Evolutionary conservation across 441 rosid genomes (phyloP).

Genomic region (Arabidopsis lyrata): DNA sequence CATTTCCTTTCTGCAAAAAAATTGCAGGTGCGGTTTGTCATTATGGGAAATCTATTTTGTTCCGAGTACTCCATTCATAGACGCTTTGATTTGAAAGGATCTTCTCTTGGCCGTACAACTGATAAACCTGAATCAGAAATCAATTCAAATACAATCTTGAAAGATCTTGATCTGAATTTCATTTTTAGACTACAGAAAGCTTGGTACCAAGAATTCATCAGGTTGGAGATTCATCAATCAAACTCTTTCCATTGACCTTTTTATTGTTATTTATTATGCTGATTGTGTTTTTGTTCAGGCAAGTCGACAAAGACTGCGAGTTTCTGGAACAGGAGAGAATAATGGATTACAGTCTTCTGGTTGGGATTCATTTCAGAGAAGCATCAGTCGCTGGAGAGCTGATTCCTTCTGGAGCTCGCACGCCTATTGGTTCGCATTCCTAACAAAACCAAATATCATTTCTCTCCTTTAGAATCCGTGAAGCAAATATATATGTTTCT

Average conservation of each 20-base stretch:
- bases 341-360: slow-evolving; percentile 81
- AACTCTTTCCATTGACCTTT: background rate
- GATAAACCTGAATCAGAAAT: slow-evolving; percentile 65
- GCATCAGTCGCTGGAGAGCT: slow-evolving; percentile 53
- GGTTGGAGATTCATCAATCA: slow-evolving; percentile 51
- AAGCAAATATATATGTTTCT: slow-evolving; percentile 2
- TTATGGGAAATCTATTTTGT: slow-evolving; percentile 76
- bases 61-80: slow-evolving; percentile 65
- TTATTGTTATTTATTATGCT: background rate
- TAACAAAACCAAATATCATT: background rate
- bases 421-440: slow-evolving; percentile 48
- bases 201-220: slow-evolving; percentile 82
- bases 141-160: slow-evolving; percentile 68
- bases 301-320: slow-evolving; percentile 75
- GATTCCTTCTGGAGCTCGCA: slow-evolving; percentile 56
- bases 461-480: background rate
- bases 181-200: slow-evolving; percentile 64
- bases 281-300: slow-evolving; percentile 49
- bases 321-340: slow-evolving; percentile 75
- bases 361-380: slow-evolving; percentile 73
- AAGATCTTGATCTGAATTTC: slow-evolving; percentile 77
- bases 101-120: slow-evolving; percentile 72
- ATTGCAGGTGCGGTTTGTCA: slow-evolving; percentile 66
- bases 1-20: slow-evolving; percentile 2
- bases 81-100: slow-evolving; percentile 75